Conservation (phyloP, 495 filamentous ascomycete genomes). For the Neurospora sp. region DNA sequence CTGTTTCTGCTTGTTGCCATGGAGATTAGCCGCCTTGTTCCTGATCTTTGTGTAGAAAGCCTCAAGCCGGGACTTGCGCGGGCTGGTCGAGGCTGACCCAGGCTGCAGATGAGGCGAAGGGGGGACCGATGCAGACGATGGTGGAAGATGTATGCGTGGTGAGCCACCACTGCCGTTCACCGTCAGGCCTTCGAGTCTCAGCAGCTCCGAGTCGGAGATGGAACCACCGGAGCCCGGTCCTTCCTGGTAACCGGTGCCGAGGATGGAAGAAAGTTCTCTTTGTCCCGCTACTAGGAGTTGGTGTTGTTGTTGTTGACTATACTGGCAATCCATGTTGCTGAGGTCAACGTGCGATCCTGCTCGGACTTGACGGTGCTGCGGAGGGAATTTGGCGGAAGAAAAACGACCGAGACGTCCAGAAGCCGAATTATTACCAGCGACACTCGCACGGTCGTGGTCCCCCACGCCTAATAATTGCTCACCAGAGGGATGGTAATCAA, state of each 20-base stretch:
- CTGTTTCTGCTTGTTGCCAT: constrained; percentile 10
- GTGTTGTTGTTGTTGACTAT: neutral
- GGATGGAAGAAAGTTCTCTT: neutral
- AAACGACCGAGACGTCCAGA: neutral
- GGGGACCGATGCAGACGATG: constrained; percentile 18
- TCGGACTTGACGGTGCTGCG: neutral
- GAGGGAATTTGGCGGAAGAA: neutral
- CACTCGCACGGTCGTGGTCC: neutral
- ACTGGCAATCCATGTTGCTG: neutral
- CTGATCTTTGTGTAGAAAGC: constrained; percentile 19
- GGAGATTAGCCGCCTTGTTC: constrained; percentile 18
- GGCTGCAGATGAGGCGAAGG: constrained; percentile 14
- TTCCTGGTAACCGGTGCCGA: constrained; percentile 4
- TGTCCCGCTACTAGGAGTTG: neutral
- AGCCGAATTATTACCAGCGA: neutral
- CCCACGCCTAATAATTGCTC: neutral
- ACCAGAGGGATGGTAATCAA: neutral
- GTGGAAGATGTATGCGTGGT: constrained; percentile 19
- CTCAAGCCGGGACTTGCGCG: constrained; percentile 19
- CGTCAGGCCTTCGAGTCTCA: constrained; percentile 35
- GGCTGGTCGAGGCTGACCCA: constrained; percentile 5
- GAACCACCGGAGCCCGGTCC: constrained; percentile 21
- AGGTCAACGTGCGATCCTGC: neutral
- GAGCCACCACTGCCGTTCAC: constrained; percentile 22
- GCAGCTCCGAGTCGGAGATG: constrained; percentile 39